Evolutionary conservation across 495 filamentous ascomycete genomes (phyloP).

Genomic region (Entonaema liquescens): DNA sequence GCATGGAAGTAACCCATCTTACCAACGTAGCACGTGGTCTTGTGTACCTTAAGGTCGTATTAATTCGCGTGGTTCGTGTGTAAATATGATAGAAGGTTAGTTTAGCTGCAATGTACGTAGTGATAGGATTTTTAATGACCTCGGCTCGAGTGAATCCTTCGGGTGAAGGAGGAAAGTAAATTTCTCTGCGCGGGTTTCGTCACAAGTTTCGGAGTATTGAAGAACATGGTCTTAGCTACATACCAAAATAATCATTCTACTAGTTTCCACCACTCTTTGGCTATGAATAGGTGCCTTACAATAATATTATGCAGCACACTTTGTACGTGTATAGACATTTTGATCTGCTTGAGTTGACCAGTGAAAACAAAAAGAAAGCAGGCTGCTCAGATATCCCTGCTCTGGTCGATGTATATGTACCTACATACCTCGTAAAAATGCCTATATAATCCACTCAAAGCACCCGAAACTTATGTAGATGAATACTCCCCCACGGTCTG

Average conservation of each 20-base stretch:
- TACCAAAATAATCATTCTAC: not conserved
- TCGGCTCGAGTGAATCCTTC: not conserved
- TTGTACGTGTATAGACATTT: not conserved
- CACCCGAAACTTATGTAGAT: not conserved
- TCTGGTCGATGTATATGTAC: not conserved
- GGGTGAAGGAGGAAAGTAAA: not conserved
- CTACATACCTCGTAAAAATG: no score
- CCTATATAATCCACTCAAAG: not conserved
- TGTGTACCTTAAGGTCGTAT: no score
- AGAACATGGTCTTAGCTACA: not conserved
- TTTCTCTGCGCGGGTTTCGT: not conserved
- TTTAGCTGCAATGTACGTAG: not conserved
- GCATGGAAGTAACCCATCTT: not conserved
- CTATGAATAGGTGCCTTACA: not conserved
- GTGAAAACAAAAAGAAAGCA: not conserved
- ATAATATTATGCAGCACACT: not conserved
- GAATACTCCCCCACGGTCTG: constrained; percentile 28
- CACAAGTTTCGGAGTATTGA: not conserved
- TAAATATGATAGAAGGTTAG: not conserved
- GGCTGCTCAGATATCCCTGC: not conserved
- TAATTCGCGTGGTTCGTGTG: no score
- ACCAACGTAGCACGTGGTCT: not conserved
- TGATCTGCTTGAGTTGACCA: not conserved
- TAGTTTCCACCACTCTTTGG: not conserved
- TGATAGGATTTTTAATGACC: not conserved